Percentiles rank a stretch among this genome's conserved stretches.
phyloP scores from a whole-genome alignment of 1,284 basidiomycete genomes.

The Rhizoctonia solani region DNA sequence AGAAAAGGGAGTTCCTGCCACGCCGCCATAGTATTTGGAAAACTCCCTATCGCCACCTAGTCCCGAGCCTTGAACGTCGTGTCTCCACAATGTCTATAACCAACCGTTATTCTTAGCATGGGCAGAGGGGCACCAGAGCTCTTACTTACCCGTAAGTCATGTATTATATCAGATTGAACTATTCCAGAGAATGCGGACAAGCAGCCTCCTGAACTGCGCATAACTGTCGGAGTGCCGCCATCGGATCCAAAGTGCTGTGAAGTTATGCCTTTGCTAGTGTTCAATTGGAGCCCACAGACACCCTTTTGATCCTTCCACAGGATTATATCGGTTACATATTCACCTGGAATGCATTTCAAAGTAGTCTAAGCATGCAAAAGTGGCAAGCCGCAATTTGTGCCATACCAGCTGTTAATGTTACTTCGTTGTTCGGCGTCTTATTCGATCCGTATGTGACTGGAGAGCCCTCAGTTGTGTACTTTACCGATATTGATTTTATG shows the following conservation, averaged over 20 bases:
- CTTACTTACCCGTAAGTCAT: slow-evolving; percentile 4
- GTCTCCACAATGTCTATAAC: background rate
- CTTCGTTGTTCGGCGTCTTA: background rate
- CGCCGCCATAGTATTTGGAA: slow-evolving; percentile 12
- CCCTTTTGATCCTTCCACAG: background rate
- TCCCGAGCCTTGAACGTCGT: background rate
- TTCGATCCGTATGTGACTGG: background rate
- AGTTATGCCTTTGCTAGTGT: background rate
- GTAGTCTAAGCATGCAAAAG: background rate
- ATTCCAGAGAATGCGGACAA: slow-evolving; percentile 3
- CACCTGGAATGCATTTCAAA: background rate
- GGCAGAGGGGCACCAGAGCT: background rate
- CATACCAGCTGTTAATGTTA: background rate
- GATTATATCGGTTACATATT: background rate
- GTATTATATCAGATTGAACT: background rate
- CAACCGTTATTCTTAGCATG: background rate
- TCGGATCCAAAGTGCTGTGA: slow-evolving; percentile 7
- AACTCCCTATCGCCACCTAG: background rate
- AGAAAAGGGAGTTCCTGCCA: background rate
- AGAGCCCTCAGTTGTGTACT: background rate
- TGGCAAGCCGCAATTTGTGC: no score
- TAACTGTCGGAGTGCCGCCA: background rate
- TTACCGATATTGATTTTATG: background rate
- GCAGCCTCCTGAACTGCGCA: background rate
- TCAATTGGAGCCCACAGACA: slow-evolving; percentile 7